phyloP scores from a whole-genome alignment of 805 yeast genomes.

The Yamadazyma tumulicola region DNA sequence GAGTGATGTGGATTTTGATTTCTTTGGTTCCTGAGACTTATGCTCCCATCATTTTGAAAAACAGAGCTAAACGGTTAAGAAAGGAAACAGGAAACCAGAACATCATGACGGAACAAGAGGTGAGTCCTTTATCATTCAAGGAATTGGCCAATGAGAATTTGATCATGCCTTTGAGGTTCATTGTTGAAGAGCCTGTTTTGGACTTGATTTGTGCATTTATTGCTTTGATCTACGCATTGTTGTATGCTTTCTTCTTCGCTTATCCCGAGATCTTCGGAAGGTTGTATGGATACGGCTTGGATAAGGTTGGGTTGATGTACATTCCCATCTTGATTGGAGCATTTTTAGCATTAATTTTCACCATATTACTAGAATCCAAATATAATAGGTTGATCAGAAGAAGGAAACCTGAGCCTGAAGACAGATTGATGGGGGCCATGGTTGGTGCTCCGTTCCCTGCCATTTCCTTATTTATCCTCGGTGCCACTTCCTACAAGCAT shows the following conservation, averaged over 20 bases:
- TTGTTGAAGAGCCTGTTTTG: constrained; percentile 77
- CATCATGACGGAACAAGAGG: constrained; percentile 92
- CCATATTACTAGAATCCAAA: constrained; percentile 65
- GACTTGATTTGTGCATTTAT: constrained; percentile 82
- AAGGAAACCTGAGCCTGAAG: constrained; percentile 73
- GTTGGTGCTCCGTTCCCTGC: constrained; percentile 82
- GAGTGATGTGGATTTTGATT: constrained; percentile 69
- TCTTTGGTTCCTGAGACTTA: constrained; percentile 83
- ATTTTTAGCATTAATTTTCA: constrained; percentile 62
- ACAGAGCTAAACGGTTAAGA: constrained; percentile 63
- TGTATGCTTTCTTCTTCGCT: constrained; percentile 93
- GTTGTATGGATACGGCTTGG: constrained; percentile 74
- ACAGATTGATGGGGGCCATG: constrained; percentile 77
- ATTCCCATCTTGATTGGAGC: constrained; percentile 92
- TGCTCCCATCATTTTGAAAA: constrained; percentile 74
- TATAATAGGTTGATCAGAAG: constrained; percentile 51
- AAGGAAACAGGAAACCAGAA: constrained; percentile 76
- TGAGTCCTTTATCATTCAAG: constrained; percentile 62
- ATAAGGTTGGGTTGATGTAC: constrained; percentile 79
- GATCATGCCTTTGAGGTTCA: constrained; percentile 75
- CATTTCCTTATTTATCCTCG: constrained; percentile 71
- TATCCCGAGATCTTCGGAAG: constrained; percentile 85
- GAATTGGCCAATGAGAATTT: constrained; percentile 74
- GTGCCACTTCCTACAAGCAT: constrained; percentile 71
- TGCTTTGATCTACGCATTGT: constrained; percentile 82